These are phyloP conservation scores for Glebionis coronaria DNA, from an alignment of 129 eudicot species.

Conservation along the genomic window DNA sequence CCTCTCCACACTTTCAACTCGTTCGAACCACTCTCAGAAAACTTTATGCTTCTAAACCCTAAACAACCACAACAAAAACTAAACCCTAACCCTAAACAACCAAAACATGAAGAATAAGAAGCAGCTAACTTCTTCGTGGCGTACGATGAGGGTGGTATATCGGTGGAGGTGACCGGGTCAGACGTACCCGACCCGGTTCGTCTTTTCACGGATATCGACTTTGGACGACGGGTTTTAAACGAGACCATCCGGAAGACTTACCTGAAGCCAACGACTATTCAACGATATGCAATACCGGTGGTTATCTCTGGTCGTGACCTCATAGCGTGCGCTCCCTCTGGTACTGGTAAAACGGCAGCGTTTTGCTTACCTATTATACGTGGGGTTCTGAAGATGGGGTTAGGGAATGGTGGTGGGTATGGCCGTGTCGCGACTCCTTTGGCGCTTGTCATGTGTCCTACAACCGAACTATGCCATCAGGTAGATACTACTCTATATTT, in stretches of 20 bases:
- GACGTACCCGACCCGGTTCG: slow-evolving; percentile 64
- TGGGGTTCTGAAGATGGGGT: slow-evolving; percentile 45
- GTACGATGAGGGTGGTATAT: slow-evolving; percentile 80
- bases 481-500: too few species aligned
- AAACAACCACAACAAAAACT: too few species aligned
- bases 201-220: slow-evolving; percentile 55
- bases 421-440: slow-evolving; percentile 41
- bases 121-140: slow-evolving; percentile 56
- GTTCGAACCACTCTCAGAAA: too few species aligned
- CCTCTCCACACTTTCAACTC: too few species aligned
- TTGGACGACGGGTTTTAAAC: slow-evolving; percentile 45
- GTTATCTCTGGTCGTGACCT: slow-evolving; percentile 68
- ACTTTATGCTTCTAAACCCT: too few species aligned
- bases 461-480: slow-evolving; percentile 79
- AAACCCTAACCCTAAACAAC: background rate
- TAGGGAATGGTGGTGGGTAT: slow-evolving; percentile 20
- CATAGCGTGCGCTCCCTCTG: slow-evolving; percentile 96
- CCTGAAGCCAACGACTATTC: slow-evolving; percentile 78
- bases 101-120: background rate
- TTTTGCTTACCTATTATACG: slow-evolving; percentile 79
- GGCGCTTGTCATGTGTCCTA: slow-evolving; percentile 78
- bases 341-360: slow-evolving; percentile 92
- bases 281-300: slow-evolving; percentile 75
- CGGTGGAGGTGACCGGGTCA: slow-evolving; percentile 66
- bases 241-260: slow-evolving; percentile 66